Base-by-base conservation (phyloP, 257 asterid species). In the Solanum virginianum region DNA sequence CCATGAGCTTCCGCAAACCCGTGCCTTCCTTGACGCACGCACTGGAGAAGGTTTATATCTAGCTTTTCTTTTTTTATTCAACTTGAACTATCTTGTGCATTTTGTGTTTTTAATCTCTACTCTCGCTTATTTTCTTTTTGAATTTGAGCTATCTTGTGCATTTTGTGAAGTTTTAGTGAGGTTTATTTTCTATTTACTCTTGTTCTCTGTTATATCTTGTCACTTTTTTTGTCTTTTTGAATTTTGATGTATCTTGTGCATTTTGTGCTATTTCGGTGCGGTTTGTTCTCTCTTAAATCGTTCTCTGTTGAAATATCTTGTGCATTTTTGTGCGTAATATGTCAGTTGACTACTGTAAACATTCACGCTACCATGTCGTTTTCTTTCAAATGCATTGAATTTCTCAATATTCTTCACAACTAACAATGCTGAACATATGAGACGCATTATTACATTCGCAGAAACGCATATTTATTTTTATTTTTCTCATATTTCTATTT, bases 1-100 rank as follows among this genome's bases (percentile, higher is more conserved):
- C 77, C 88, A 89, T n/a, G 91, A 92, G 70, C 86, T 91, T 56
- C 83, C 93, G 80, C 86, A 88, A 29, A 89, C 90, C 54, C 92
- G 86, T 68, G 89, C 93, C 80, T 93, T 93, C 88, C 88, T 92
- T 47, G 94, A 92, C 81, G 92, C 94, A 80, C 93, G 91, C 3
- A 88, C 91, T 22, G 96, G 91, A 75, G 92, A 93, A 95, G 98
- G 81, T 66, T 66, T 32, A 26, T 51, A 15, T 68, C 47, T 63
- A 43, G 22, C 66, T 66, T 10, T 47, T 24, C 3, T 0, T 29
- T 9, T 36, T 16, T 82, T n/a, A 3, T 68, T 68, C 3, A 53
- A 83, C 54, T 72, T 53, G 36, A 20, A n/a, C 20, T 83, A 41
- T 20, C 18, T 69, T 59, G 39, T 55, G 62, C 62, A 29, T 47